Evolutionary conservation across 1,139 yeast species (phyloP).

Genomic region (Yamadazyma triangularis): DNA sequence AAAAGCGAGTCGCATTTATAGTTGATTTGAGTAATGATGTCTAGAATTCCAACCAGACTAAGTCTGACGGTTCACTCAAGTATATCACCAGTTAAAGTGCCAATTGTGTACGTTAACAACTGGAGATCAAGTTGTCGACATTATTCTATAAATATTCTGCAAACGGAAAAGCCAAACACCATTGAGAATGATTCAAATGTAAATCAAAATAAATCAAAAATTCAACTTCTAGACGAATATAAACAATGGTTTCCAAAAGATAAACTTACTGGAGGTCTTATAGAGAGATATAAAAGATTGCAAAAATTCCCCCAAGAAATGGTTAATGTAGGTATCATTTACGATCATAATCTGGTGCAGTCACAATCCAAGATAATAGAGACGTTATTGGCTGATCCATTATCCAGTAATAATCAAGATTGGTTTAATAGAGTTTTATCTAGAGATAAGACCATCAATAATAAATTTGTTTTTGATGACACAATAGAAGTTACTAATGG

Average conservation of each 20-base stretch:
- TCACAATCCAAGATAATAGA: conserved; percentile 28
- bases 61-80: too few relatives aligned
- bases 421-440: conserved; percentile 28
- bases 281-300: conserved; percentile 13
- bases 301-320: conserved; percentile 11
- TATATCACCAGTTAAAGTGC: too few relatives aligned
- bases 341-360: conserved; percentile 18
- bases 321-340: conserved; percentile 28
- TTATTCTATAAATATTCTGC: background rate
- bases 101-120: too few relatives aligned
- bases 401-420: conserved; percentile 25
- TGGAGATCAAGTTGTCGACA: background rate
- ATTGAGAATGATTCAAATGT: background rate
- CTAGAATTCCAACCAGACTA: too few relatives aligned
- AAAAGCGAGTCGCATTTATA: too few relatives aligned
- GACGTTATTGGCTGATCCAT: conserved; percentile 38
- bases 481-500: conserved; percentile 1
- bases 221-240: conserved; percentile 13
- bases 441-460: conserved; percentile 18
- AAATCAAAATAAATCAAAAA: conserved; percentile 1
- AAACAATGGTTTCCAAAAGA: conserved; percentile 26
- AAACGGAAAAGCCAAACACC: background rate
- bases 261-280: conserved; percentile 13
- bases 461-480: conserved; percentile 15
- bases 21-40: too few relatives aligned